Percentiles rank a stretch among this genome's conserved stretches.
Evolutionary conservation across 768 basidiomycete species (phyloP).

Genomic region (Lentinula lateritia): DNA sequence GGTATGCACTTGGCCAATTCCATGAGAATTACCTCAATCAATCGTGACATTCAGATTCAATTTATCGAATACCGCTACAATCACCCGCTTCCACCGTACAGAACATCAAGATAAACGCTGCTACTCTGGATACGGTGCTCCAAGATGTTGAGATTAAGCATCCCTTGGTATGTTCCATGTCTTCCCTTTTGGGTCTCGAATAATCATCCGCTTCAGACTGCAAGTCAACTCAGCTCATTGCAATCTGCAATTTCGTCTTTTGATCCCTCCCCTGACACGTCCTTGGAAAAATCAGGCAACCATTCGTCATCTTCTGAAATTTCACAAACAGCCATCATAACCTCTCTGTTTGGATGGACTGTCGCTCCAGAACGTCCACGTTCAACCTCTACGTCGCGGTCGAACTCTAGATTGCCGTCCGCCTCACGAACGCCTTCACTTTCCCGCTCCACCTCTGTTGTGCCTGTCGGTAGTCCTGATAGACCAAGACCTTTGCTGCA

Average conservation of each 20-base stretch:
- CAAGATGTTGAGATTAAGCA: conserved; percentile 58
- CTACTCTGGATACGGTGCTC: conserved; percentile 45
- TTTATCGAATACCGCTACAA: conserved; percentile 71
- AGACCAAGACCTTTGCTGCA: background rate
- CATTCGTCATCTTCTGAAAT: conserved; percentile 8
- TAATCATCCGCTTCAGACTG: conserved; percentile 34
- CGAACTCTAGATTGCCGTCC: conserved; percentile 19
- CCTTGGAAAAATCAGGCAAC: conserved; percentile 7
- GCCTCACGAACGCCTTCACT: conserved; percentile 24
- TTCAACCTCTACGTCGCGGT: conserved; percentile 22
- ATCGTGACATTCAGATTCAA: conserved; percentile 38
- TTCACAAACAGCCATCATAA: conserved; percentile 38
- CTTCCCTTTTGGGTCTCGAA: background rate
- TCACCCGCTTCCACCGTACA: conserved; percentile 58
- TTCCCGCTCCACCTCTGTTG: conserved; percentile 27
- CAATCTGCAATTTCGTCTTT: conserved; percentile 39
- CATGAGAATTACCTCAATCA: background rate
- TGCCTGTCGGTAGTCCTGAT: conserved; percentile 8
- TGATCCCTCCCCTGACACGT: background rate
- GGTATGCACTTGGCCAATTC: conserved; percentile 29
- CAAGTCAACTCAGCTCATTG: conserved; percentile 51
- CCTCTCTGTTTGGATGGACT: conserved; percentile 48
- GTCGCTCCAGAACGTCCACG: conserved; percentile 29
- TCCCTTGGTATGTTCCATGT: conserved; percentile 52
- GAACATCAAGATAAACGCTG: conserved; percentile 53